Evolutionary conservation across 306 rosid species (phyloP), one percentile per base, ranked within the genome.

Genomic region (Casuarina glauca): DNA sequence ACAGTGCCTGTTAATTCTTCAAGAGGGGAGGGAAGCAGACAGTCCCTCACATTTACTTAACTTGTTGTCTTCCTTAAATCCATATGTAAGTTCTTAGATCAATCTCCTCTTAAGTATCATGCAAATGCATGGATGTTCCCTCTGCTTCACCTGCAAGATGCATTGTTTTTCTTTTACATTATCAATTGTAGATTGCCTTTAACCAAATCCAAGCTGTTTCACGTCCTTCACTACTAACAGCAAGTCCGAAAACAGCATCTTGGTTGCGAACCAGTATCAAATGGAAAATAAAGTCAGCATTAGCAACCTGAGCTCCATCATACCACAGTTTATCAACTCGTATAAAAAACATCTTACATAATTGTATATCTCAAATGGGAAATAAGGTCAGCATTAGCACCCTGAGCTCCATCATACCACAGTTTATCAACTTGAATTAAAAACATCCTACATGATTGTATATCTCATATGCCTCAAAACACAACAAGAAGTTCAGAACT

Each of bases 141-240:
- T 42, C 15, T 38, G 50, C 44, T 44, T 69, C 53, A 35, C 78
- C 12, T 32, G 49, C 42, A 41, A 70, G n/a, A 35, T 6, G 38
- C 45, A 67, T 62, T 46, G 50, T 62, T 54, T 77, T 26, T 57
- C 32, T 69, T 77, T 61, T 5, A 62, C 48, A 72, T 20, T 38
- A 45, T 52, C 73, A 73, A 26, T 75, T 66, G 74, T 72, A 77
- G 51, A 82, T 69, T 83, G 85, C 98, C 98, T 94, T 87, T 76
- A 94, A 78, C 98, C 97, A 92, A 7, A 81, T 52, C 98, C 98
- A 94, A 75, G 96, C 94, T 68, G 89, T 80, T 53, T 94, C 97
- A 71, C 97, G 91, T 73, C 97, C 98, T 74, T 90, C 82, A 55
- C 45, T 49, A 72, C 85, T 55, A 75, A 88, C 89, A 78, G 81